phyloP scores from a whole-genome alignment of 2,329 filamentous ascomycete genomes.

The Niveomyces coronatus region DNA sequence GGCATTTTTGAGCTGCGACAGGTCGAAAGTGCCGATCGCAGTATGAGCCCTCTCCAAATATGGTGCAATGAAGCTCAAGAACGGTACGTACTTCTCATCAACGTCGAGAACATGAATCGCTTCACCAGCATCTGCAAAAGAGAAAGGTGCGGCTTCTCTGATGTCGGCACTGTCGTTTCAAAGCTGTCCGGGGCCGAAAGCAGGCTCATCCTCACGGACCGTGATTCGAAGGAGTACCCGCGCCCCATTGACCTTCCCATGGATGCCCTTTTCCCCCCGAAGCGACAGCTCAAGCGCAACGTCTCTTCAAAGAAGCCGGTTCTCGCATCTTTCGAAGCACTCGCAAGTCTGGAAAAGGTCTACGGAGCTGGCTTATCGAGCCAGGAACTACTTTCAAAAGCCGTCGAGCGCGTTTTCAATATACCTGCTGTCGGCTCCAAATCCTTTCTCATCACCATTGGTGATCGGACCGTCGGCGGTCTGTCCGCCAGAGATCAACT shows the following conservation, averaged over 20 bases:
- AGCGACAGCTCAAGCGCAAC: slow-evolving; percentile 66
- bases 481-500: slow-evolving; percentile 86
- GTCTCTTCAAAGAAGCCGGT: slow-evolving; percentile 60
- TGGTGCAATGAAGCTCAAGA: slow-evolving; percentile 98
- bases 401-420: slow-evolving; percentile 69
- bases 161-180: slow-evolving; percentile 69
- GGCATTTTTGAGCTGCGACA: slow-evolving; percentile 92
- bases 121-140: slow-evolving; percentile 60
- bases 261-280: slow-evolving; percentile 78
- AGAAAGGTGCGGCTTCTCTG: slow-evolving; percentile 86
- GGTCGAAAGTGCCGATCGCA: slow-evolving; percentile 77
- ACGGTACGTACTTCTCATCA: slow-evolving; percentile 85
- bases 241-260: slow-evolving; percentile 83
- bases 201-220: slow-evolving; percentile 70
- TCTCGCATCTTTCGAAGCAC: slow-evolving; percentile 62
- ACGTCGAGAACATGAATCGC: slow-evolving; percentile 67
- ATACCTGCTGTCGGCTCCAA: slow-evolving; percentile 93
- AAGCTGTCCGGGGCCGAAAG: slow-evolving; percentile 53
- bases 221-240: slow-evolving; percentile 63
- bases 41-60: slow-evolving; percentile 93
- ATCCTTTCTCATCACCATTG: slow-evolving; percentile 94
- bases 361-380: slow-evolving; percentile 40
- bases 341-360: slow-evolving; percentile 52
- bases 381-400: slow-evolving; percentile 50
- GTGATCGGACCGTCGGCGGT: slow-evolving; percentile 83